Conservation (phyloP, 192 early-diverging fungal genomes). For the Linderina pennispora region DNA sequence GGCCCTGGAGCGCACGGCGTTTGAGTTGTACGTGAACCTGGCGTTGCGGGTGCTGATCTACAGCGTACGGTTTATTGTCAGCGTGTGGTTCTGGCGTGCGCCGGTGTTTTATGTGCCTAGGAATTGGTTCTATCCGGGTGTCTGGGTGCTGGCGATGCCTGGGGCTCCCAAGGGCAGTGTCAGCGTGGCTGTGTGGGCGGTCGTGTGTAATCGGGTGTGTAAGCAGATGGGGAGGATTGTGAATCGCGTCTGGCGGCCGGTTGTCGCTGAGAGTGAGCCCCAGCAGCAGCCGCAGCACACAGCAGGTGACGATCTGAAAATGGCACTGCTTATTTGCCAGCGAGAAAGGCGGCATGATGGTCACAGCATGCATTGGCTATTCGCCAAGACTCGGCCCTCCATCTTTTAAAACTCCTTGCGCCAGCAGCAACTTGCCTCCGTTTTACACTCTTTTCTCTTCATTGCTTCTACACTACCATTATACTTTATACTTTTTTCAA, state of each 20-base stretch:
- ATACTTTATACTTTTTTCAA: too few relatives aligned
- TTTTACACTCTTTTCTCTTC: too few relatives aligned
- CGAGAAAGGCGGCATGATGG: background rate
- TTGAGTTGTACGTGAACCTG: conserved; percentile 74
- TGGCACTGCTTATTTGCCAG: too few relatives aligned
- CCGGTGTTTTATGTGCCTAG: conserved; percentile 73
- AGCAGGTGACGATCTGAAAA: background rate
- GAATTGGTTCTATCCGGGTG: conserved; percentile 73
- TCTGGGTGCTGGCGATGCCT: conserved; percentile 61
- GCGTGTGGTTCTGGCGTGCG: conserved; percentile 58
- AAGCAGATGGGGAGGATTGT: conserved; percentile 32
- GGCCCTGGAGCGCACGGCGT: conserved; percentile 58
- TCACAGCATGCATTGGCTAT: too few relatives aligned
- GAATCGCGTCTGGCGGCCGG: conserved; percentile 16
- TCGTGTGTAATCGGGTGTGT: conserved; percentile 60
- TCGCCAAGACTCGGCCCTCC: too few relatives aligned
- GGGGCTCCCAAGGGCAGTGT: conserved; percentile 73
- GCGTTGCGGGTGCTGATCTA: conserved; percentile 58
- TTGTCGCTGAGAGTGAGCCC: background rate
- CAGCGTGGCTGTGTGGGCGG: conserved; percentile 71
- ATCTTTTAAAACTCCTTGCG: too few relatives aligned
- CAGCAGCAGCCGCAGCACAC: background rate
- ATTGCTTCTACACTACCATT: too few relatives aligned
- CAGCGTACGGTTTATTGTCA: conserved; percentile 56
- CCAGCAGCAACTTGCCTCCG: too few relatives aligned